phyloP scores from a whole-genome alignment of 495 filamentous ascomycete species.

The Aspergillus indologenus region DNA sequence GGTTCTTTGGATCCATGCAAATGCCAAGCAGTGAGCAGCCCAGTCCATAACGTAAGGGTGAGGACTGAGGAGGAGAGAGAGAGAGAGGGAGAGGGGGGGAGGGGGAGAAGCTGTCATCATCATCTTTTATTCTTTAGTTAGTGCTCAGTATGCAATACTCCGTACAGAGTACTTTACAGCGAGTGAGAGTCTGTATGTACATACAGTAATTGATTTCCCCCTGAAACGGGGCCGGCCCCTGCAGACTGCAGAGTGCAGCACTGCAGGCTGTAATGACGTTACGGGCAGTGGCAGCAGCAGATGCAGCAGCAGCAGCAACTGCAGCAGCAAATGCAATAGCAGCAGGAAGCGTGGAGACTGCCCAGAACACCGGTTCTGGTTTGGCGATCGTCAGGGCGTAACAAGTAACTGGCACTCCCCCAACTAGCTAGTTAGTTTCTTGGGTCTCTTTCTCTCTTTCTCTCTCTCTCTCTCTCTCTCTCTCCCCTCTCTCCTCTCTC shows the following conservation, averaged over 20 bases:
- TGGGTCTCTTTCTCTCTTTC: not conserved
- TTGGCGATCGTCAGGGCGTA: conserved; percentile 22
- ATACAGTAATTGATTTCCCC: conserved; percentile 1
- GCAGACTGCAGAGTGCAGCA: conserved; percentile 2
- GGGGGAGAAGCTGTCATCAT: not conserved
- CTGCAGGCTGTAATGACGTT: conserved; percentile 4
- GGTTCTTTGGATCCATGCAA: not conserved
- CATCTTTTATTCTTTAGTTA: not conserved
- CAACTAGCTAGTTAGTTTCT: not conserved
- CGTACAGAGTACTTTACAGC: too few relatives aligned
- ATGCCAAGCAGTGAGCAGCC: not conserved
- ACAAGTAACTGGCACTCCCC: conserved; percentile 1
- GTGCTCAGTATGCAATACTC: too few relatives aligned
- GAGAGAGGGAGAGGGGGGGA: too few relatives aligned
- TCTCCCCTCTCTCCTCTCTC: not conserved
- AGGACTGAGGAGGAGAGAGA: not conserved
- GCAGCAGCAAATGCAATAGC: too few relatives aligned
- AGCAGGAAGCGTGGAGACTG: conserved; percentile 10
- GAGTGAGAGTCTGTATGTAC: not conserved
- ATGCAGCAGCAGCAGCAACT: too few relatives aligned
- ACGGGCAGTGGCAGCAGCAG: not conserved
- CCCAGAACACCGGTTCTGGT: conserved; percentile 16
- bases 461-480: conserved; percentile 8
- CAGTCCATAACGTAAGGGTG: not conserved
- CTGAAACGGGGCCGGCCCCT: conserved; percentile 4